Base-by-base conservation (phyloP, 179 eudicot genomes). In the Drosera spatulata region DNA sequence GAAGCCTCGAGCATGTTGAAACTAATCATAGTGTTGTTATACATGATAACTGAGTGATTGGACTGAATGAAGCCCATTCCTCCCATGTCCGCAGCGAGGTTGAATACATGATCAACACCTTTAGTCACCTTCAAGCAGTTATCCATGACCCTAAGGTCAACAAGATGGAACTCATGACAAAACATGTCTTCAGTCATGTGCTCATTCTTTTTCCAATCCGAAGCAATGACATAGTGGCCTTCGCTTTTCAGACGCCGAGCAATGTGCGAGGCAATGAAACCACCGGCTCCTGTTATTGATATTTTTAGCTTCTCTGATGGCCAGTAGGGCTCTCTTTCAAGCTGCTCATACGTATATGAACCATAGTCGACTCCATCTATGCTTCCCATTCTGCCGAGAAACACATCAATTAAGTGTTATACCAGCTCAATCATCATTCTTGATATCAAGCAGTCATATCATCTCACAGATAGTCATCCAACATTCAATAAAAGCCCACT, bases 1-100 rank as follows among this genome's bases (percentile, higher is more conserved):
- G 88, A 80, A 10, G 97, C 97, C 81, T 91, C 97, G 40, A 91
- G 81, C 97, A 91, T 84, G 81, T 83, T 91, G 65, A 91, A 88
- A 64, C 97, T 88, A 71, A 91, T 91, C 96, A 91, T 91, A 0
- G 96, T 91, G 69, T 88, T 88, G 75, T 91, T 22, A 22, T 22
- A 22, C 33, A 22, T 22, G 33, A 22, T 22, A 22, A 22, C 33
- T 22, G 33, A 22, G 33, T 22, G 33, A 22, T 22, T 22, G 33
- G 33, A 22, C 33, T 22, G 33, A 22, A 22, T 22, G 33, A 22
- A 22, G 33, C 33, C 33, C 33, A 22, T 22, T 22, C 33, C 33
- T 22, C 33, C 33, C 33, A 22, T 22, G 33, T 22, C 33, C 33
- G 33, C 33, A 22, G 33, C 33, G 33, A 22, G 33, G 1, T 22